Conservation (phyloP, 176 grass and related monocot genomes). For the Dendrocalamus sinicus region DNA sequence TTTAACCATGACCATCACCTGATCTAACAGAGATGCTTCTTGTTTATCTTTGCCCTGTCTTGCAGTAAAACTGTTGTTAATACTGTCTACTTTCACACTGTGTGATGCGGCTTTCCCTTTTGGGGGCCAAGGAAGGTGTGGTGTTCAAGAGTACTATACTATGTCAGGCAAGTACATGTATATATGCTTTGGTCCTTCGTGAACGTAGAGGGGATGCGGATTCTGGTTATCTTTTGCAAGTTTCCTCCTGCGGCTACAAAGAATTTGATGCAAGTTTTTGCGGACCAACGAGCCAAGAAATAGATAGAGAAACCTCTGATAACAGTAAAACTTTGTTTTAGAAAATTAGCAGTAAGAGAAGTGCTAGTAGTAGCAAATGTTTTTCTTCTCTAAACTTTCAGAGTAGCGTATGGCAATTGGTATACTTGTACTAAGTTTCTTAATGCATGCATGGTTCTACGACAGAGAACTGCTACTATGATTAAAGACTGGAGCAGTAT, state of each 20-base stretch:
- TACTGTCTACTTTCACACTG: neutral
- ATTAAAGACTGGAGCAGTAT: neutral
- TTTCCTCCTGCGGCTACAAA: neutral
- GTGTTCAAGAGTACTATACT: neutral
- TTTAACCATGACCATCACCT: no score
- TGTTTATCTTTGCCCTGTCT: neutral
- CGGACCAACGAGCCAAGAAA: neutral
- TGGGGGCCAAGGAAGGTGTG: constrained; percentile 32
- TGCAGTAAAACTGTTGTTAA: neutral
- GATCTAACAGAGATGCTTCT: neutral
- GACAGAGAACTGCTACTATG: neutral
- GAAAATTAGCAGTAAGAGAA: neutral
- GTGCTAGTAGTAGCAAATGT: neutral
- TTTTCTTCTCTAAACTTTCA: neutral
- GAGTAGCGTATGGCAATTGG: no score
- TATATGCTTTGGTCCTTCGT: neutral
- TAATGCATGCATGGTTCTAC: neutral
- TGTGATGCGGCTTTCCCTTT: neutral
- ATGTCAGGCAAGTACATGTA: constrained; percentile 24
- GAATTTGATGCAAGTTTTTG: neutral
- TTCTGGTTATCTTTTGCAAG: neutral
- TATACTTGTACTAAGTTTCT: neutral
- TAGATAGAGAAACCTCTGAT: neutral
- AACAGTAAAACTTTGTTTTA: neutral
- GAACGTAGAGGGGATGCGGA: neutral